phyloP scores from a whole-genome alignment of 495 filamentous ascomycete species.

The Tirmania nivea region DNA sequence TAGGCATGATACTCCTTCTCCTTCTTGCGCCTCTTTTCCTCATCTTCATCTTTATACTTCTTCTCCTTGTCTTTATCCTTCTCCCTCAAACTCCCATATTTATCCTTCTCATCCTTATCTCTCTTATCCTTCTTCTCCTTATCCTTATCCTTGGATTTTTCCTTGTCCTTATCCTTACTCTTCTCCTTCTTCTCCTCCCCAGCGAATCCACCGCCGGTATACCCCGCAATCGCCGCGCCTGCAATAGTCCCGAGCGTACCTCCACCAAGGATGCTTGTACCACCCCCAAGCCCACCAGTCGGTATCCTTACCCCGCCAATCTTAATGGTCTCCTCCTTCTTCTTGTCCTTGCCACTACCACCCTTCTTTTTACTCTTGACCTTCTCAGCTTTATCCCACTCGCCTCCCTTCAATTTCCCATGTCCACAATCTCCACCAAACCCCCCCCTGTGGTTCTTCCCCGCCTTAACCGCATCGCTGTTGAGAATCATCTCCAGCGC shows the following conservation, averaged over 20 bases:
- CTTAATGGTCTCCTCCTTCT: constrained; percentile 7
- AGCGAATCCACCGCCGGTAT: neutral
- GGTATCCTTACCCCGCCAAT: constrained; percentile 15
- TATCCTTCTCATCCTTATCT: constrained; percentile 7
- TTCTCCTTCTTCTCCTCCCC: constrained; percentile 5
- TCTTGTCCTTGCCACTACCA: constrained; percentile 6
- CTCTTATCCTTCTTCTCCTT: constrained; percentile 8
- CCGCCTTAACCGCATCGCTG: constrained; percentile 56
- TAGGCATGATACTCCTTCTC: neutral
- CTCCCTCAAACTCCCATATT: constrained; percentile 12
- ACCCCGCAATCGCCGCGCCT: neutral
- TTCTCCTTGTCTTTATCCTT: constrained; percentile 6
- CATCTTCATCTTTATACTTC: neutral
- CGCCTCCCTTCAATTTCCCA: constrained; percentile 9
- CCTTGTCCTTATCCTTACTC: neutral
- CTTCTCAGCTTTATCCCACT: constrained; percentile 18
- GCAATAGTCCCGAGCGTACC: neutral
- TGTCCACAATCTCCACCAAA: constrained; percentile 13
- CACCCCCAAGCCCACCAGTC: neutral
- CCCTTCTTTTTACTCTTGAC: constrained; percentile 14
- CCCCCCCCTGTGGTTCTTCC: constrained; percentile 45
- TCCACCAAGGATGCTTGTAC: neutral
- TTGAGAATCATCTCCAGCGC: constrained; percentile 46
- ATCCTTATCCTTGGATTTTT: neutral
- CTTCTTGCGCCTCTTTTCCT: neutral